These are phyloP conservation scores for Parathielavia hyrcaniae DNA, from an alignment of 495 filamentous ascomycete genomes.

Conservation along the genomic window DNA sequence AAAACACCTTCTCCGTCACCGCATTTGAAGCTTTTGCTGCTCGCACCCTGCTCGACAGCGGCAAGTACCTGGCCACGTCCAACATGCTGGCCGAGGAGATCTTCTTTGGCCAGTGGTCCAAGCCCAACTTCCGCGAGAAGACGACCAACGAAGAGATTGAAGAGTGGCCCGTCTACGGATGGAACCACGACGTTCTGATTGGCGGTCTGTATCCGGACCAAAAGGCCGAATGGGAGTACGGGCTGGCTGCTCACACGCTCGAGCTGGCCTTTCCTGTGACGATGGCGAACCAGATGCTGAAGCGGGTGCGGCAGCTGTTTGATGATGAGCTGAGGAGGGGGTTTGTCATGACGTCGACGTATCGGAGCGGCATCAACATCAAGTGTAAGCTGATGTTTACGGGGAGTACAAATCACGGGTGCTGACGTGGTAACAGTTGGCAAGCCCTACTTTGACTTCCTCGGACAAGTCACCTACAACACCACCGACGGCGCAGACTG, in stretches of 20 bases:
- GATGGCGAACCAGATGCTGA: conserved; percentile 43
- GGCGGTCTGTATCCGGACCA: conserved; percentile 46
- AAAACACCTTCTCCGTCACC: conserved; percentile 48
- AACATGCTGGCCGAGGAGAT: conserved; percentile 47
- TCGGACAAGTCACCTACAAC: conserved; percentile 46
- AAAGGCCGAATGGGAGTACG: conserved; percentile 45
- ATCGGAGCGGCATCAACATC: conserved; percentile 49
- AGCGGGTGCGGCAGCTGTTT: conserved; percentile 42
- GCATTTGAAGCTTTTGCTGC: conserved; percentile 39
- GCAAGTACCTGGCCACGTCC: conserved; percentile 43
- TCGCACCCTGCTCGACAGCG: conserved; percentile 39
- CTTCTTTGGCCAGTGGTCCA: conserved; percentile 41
- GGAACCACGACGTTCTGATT: conserved; percentile 48
- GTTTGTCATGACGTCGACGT: conserved; percentile 43
- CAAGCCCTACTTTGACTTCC: conserved; percentile 42
- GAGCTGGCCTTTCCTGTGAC: conserved; percentile 48
- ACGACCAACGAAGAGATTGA: conserved; percentile 36
- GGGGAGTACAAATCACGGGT: not conserved
- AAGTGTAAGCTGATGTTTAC: conserved; percentile 31
- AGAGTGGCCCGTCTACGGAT: conserved; percentile 46
- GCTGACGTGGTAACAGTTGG: conserved; percentile 27
- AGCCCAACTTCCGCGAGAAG: conserved; percentile 49
- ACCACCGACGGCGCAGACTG: conserved; percentile 42
- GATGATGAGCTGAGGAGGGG: conserved; percentile 40
- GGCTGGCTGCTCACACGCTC: conserved; percentile 41